Evolutionary conservation across 2,329 filamentous ascomycete genomes (phyloP).

Genomic region (Exutisphaerella laricina): DNA sequence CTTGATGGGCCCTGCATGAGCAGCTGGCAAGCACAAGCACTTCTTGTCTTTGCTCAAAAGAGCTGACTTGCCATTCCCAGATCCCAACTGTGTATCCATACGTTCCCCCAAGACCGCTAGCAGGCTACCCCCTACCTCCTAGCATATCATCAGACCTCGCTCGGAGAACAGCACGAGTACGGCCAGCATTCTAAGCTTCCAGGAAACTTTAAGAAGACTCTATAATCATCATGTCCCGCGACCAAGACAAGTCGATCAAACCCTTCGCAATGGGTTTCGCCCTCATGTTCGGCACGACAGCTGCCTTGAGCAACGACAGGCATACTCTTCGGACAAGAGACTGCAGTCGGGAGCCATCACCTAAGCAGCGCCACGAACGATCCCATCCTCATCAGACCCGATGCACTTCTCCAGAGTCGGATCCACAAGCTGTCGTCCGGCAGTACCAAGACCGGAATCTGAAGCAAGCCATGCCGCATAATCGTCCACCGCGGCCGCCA

Average conservation of each 20-base stretch:
- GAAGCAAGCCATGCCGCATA: background rate
- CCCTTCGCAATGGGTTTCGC: background rate
- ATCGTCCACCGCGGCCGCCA: background rate
- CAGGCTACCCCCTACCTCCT: too few species aligned
- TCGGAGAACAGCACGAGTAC: background rate
- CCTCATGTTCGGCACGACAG: background rate
- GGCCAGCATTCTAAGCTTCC: background rate
- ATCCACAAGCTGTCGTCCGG: background rate
- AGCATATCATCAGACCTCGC: background rate
- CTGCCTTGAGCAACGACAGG: background rate
- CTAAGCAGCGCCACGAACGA: too few species aligned
- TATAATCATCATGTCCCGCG: background rate
- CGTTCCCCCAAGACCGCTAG: background rate
- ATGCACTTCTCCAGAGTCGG: background rate
- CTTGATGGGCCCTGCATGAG: too few species aligned
- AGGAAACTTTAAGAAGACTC: background rate
- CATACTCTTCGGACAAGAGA: background rate
- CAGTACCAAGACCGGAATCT: background rate
- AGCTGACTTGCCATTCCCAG: background rate
- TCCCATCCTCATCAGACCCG: too few species aligned
- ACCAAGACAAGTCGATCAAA: background rate
- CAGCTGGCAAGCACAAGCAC: background rate
- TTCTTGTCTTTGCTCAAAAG: background rate
- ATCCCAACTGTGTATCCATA: background rate
- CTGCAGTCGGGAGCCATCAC: too few species aligned